Conservation (phyloP, 2,329 filamentous ascomycete species). For the Metarhizium humberi region DNA sequence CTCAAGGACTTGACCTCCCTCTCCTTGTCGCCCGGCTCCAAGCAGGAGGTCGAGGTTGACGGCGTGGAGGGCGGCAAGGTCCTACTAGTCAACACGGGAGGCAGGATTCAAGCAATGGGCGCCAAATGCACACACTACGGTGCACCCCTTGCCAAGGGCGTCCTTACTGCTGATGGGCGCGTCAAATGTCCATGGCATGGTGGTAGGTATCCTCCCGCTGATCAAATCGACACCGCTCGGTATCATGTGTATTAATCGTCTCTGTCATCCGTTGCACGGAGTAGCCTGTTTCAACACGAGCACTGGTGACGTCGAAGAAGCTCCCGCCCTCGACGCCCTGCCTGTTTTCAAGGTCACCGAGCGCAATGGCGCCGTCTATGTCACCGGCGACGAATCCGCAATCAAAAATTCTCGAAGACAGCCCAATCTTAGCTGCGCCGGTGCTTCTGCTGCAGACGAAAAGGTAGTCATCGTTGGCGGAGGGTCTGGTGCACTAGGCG, state of each 20-base stretch:
- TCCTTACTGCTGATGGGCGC: slow-evolving; percentile 71
- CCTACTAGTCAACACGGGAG: slow-evolving; percentile 69
- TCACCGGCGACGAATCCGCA: slow-evolving; percentile 67
- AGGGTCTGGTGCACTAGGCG: slow-evolving; percentile 74
- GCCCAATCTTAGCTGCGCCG: slow-evolving; percentile 61
- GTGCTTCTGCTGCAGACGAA: slow-evolving; percentile 29
- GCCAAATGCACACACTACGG: slow-evolving; percentile 88
- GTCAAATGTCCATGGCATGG: slow-evolving; percentile 96
- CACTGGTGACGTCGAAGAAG: slow-evolving; percentile 91
- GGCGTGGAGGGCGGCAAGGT: slow-evolving; percentile 82
- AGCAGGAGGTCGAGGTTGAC: slow-evolving; percentile 84
- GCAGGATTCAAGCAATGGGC: slow-evolving; percentile 69
- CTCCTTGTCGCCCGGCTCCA: slow-evolving; percentile 68
- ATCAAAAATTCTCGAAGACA: slow-evolving; percentile 70
- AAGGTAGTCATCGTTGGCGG: slow-evolving; percentile 81
- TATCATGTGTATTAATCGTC: not conserved
- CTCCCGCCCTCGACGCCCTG: slow-evolving; percentile 80
- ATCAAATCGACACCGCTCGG: not conserved
- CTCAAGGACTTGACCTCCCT: slow-evolving; percentile 71
- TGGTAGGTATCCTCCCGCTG: slow-evolving; percentile 42
- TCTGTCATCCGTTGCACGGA: not conserved
- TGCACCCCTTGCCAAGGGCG: slow-evolving; percentile 77
- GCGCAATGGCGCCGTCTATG: slow-evolving; percentile 74
- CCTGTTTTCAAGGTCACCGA: slow-evolving; percentile 73
- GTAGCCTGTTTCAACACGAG: slow-evolving; percentile 83